A percentile compares a stretch with the other conserved stretches of the same genome.
phyloP scores from a whole-genome alignment of 257 asterid species.

The Solanum clarkiae region DNA sequence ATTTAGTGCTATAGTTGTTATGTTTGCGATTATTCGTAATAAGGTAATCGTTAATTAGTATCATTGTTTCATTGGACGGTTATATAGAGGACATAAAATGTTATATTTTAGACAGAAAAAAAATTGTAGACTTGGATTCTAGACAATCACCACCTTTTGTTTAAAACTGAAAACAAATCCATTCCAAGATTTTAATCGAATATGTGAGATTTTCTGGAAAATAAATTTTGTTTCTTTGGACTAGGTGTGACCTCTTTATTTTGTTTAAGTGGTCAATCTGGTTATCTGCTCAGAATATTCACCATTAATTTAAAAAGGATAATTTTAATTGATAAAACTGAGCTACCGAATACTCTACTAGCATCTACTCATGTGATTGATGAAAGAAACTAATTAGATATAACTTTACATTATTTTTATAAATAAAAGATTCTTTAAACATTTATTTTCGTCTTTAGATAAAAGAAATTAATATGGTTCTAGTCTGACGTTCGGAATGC shows the following conservation, averaged over 20 bases:
- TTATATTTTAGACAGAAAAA: background rate
- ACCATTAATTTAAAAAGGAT: background rate
- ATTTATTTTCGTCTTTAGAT: background rate
- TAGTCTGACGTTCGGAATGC: background rate
- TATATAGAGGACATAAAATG: slow-evolving; percentile 8
- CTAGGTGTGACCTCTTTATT: background rate
- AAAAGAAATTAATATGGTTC: background rate
- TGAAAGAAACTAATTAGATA: background rate
- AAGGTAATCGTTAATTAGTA: slow-evolving; percentile 6
- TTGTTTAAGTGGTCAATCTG: background rate
- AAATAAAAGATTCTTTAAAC: background rate
- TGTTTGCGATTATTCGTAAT: background rate
- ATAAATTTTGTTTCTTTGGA: background rate
- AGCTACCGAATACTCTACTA: background rate
- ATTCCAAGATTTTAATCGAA: slow-evolving; percentile 20
- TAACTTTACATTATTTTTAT: background rate
- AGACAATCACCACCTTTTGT: slow-evolving; percentile 20
- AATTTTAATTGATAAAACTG: background rate
- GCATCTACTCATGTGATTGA: background rate
- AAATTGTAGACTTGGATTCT: slow-evolving; percentile 10
- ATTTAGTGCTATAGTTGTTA: background rate
- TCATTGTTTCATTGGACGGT: slow-evolving; percentile 30
- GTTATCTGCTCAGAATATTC: background rate
- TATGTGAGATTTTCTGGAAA: background rate
- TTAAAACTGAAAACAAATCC: slow-evolving; percentile 9